Base-by-base conservation (phyloP, 2,329 filamentous ascomycete genomes). In the Pestalotiopsis sp. region DNA sequence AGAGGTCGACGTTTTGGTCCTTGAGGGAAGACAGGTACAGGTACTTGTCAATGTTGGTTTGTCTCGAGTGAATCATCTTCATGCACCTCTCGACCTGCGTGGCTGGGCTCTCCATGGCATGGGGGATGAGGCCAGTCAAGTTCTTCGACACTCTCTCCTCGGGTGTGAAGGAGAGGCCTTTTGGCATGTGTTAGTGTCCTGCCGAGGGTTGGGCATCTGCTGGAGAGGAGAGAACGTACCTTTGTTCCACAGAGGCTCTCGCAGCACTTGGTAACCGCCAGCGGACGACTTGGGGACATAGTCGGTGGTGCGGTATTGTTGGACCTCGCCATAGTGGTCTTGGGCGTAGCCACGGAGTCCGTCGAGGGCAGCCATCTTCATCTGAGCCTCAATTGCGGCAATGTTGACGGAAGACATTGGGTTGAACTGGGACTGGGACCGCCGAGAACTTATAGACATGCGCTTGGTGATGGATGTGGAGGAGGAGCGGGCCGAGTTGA, bases 1-100 rank as follows among this genome's bases (percentile, higher is more conserved):
- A 96, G 69, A 96, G 88, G 79, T 95, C 91, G 71, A 89, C 87
- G 79, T 95, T 95, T 75, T 91, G 88, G 78, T 87, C 87, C 82
- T 94, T 92, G 80, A 95, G 82, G 72, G 88, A 86, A 59, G 91
- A 93, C 79, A 96, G 86, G 82, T 95, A 96, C 68, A 94, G 87
- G 82, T 94, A 95, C 84, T 93, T 93, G 86, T 95, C 93, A 76
- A 96, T 90, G 72, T 85, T 83, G 61, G 92, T 93, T 72, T 87
- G 82, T 72, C 92, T 90, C 70, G 87, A 87, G 68, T 90, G 86
- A 75, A 95, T 91, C 83, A 94, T 91, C 80, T 90, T 90, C 83
- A 95, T 89, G 77, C 91, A 92, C 82, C 89, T 85, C 74, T 85
- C 84, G 75, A 86, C 88, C 79, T 91, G 89, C 66, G 86, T 90